phyloP scores from a whole-genome alignment of 805 yeast species.

The Lipomyces kockii region DNA sequence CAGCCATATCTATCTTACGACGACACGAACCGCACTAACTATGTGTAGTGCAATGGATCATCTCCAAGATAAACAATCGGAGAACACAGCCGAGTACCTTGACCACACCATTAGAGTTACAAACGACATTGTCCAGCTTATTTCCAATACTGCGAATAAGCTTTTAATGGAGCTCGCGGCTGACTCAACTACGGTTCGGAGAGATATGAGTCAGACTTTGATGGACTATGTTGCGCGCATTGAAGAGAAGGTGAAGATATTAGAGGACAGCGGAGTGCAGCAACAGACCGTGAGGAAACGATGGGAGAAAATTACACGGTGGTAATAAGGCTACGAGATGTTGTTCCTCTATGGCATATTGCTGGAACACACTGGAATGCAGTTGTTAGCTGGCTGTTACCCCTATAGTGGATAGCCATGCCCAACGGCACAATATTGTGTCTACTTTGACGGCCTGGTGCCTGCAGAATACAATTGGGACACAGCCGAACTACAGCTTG shows the following conservation, averaged over 20 bases:
- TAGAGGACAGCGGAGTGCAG: conserved; percentile 11
- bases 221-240: conserved; percentile 18
- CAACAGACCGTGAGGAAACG: conserved; percentile 7
- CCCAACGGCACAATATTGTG: too few species aligned
- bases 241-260: conserved; percentile 11
- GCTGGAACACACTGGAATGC: too few species aligned
- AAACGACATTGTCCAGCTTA: conserved; percentile 20
- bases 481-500: neutral
- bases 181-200: conserved; percentile 20
- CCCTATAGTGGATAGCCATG: too few species aligned
- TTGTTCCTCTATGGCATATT: neutral
- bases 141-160: conserved; percentile 25
- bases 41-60: conserved; percentile 17
- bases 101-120: conserved; percentile 13
- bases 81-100: conserved; percentile 7
- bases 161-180: conserved; percentile 27
- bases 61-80: conserved; percentile 12
- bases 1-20: neutral
- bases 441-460: too few species aligned
- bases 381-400: too few species aligned
- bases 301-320: conserved; percentile 20
- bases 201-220: conserved; percentile 24
- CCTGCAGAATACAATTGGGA: neutral
- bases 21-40: neutral
- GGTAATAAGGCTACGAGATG: conserved; percentile 5